Conservation (phyloP, 257 asterid species). For the Solanum tarijense region DNA sequence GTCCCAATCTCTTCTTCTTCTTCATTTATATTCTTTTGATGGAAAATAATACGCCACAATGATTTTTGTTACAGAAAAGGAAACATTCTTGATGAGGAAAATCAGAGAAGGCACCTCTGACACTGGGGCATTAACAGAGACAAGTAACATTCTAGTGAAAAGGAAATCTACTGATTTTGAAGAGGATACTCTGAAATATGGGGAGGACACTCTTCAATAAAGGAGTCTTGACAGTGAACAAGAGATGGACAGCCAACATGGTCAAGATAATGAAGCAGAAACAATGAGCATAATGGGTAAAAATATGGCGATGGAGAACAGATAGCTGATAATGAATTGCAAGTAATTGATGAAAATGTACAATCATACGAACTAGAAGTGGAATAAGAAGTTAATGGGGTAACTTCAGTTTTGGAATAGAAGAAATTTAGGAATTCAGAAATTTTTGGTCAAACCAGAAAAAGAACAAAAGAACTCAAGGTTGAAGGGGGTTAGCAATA, state of each 20-base stretch:
- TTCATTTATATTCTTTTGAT: background rate
- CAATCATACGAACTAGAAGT: background rate
- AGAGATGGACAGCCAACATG: background rate
- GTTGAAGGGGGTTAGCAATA: background rate
- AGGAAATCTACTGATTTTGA: background rate
- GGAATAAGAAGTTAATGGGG: background rate
- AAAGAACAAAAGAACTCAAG: background rate
- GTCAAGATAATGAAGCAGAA: background rate
- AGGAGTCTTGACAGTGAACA: background rate
- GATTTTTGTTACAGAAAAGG: background rate
- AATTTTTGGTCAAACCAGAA: background rate
- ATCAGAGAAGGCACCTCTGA: background rate
- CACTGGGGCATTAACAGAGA: background rate
- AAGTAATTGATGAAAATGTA: background rate
- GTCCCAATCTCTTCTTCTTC: background rate
- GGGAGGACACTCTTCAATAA: background rate
- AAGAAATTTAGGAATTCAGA: background rate
- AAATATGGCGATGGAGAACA: background rate
- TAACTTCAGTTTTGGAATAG: background rate
- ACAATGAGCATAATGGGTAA: background rate
- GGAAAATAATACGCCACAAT: background rate
- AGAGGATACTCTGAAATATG: background rate
- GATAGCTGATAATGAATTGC: background rate
- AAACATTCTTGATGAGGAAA: background rate
- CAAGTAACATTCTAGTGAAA: background rate